These are phyloP conservation scores for Phytophthora idaei DNA, from an alignment of 352 stramenopile genomes.

Conservation along the genomic window DNA sequence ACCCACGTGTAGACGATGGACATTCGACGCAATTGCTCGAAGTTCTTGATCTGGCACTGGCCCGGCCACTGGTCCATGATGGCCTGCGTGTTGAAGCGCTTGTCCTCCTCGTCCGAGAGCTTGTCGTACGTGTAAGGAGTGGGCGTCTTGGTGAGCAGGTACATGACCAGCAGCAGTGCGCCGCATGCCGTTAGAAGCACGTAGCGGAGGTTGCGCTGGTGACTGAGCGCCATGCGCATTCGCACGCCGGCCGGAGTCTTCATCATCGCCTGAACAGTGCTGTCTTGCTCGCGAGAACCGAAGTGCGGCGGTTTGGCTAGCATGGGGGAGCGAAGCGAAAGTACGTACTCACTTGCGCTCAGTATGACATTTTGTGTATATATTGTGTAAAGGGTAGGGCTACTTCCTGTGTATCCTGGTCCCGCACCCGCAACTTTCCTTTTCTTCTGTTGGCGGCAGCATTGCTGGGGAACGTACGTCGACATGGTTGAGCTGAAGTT, in stretches of 20 bases:
- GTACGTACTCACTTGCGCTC: slow-evolving; percentile 24
- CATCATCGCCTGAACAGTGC: slow-evolving; percentile 36
- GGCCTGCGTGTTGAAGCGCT: slow-evolving; percentile 50
- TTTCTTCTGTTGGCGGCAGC: too few species aligned
- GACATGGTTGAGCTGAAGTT: too few species aligned
- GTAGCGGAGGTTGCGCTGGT: slow-evolving; percentile 67
- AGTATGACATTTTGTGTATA: background rate
- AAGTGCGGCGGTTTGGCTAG: slow-evolving; percentile 25
- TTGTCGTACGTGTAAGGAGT: slow-evolving; percentile 57
- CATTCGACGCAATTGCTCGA: slow-evolving; percentile 82
- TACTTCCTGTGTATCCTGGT: slow-evolving; percentile 12
- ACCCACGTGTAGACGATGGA: slow-evolving; percentile 92
- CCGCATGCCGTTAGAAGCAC: slow-evolving; percentile 50
- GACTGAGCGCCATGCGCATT: slow-evolving; percentile 66
- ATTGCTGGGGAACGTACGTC: too few species aligned
- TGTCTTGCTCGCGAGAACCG: slow-evolving; percentile 24
- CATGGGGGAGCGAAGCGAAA: slow-evolving; percentile 15
- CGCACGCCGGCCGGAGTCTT: slow-evolving; percentile 66
- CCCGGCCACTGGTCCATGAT: slow-evolving; percentile 70
- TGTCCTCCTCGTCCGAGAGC: slow-evolving; percentile 55
- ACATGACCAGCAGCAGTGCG: slow-evolving; percentile 49
- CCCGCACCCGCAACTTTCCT: background rate
- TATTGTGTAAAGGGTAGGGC: slow-evolving; percentile 5
- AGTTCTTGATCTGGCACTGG: slow-evolving; percentile 88
- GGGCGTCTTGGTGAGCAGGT: slow-evolving; percentile 50